Base-by-base conservation (phyloP, 129 eudicot species). In the Calendula officinalis region DNA sequence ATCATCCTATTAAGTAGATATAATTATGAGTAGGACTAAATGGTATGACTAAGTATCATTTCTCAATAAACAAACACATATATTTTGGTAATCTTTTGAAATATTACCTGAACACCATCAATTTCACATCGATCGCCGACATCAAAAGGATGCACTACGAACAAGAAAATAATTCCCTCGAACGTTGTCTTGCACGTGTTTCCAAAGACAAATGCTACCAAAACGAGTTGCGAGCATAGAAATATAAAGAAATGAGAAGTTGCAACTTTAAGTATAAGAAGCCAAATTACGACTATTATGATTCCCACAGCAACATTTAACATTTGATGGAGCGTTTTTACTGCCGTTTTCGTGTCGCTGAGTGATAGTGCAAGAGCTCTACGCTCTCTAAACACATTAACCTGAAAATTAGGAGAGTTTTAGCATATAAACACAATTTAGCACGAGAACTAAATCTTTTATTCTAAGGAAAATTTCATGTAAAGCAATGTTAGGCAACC, bases 161-260 rank as follows among this genome's bases (percentile, higher is more conserved):
- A 80, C 37, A 80, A 67, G 75, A 80, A 80, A 37, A 82, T 78
- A 45, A 78, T 82, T 45, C 77, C 71, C 61, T 82, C 76, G 50
- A 78, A 82, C 35, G 65, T 67, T 17, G 77, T 78, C 67, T 84
- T 84, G 79, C 86, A 80, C 2, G 86, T 80, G 84, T 84, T 77
- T 8, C 90, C 83, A 8, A 80, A 84, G 59, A 84, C 79, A 52
- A 84, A 84, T 1, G 69, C 86, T 5, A 73, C 85, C 59, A 83
- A 73, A 41, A 83, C 62, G 3, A 79, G 68, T 47, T 79, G 85
- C 9, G 85, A 79, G 77, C 84, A 76, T 49, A 77, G 13, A 50
- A 83, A 76, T 3, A 79, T 56, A 11, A 83, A 66, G 66, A 67
- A 77, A 30, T 77, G 69, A 17, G 86, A 70, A 1, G 74, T 77